These are phyloP conservation scores for Vitis hybrid DNA, from an alignment of 177 flowering plant genomes.

Conservation along the genomic window DNA sequence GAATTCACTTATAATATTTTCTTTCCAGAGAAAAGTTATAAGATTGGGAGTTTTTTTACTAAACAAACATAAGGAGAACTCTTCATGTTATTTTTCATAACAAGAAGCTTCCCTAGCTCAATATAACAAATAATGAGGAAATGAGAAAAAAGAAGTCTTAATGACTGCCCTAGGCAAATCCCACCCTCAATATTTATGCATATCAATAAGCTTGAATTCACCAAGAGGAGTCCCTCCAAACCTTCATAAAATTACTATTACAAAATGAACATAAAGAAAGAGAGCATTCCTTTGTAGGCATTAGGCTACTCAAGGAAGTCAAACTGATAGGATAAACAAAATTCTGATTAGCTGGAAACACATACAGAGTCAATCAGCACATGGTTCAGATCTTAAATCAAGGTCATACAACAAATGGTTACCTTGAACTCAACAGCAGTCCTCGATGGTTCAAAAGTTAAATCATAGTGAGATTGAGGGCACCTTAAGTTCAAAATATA, in stretches of 20 bases:
- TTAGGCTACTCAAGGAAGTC: not conserved
- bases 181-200: too few species aligned
- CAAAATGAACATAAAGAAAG: not conserved
- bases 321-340: not conserved
- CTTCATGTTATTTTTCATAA: too few species aligned
- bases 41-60: not conserved
- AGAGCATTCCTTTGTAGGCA: not conserved
- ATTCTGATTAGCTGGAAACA: not conserved
- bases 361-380: not conserved
- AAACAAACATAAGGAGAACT: not conserved
- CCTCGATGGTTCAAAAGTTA: constrained; percentile 75
- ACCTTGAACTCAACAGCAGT: constrained; percentile 89
- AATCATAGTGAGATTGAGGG: constrained; percentile 68
- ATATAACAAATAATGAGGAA: too few species aligned
- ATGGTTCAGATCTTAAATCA: constrained; percentile 1
- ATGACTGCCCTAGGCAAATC: not conserved
- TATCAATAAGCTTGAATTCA: too few species aligned
- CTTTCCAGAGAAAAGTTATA: not conserved
- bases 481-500: constrained; percentile 43
- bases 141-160: too few species aligned
- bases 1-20: not conserved
- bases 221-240: too few species aligned
- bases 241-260: not conserved
- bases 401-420: constrained; percentile 6
- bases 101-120: too few species aligned